Base-by-base conservation (phyloP, 306 rosid species). In the Rosa multiflora region DNA sequence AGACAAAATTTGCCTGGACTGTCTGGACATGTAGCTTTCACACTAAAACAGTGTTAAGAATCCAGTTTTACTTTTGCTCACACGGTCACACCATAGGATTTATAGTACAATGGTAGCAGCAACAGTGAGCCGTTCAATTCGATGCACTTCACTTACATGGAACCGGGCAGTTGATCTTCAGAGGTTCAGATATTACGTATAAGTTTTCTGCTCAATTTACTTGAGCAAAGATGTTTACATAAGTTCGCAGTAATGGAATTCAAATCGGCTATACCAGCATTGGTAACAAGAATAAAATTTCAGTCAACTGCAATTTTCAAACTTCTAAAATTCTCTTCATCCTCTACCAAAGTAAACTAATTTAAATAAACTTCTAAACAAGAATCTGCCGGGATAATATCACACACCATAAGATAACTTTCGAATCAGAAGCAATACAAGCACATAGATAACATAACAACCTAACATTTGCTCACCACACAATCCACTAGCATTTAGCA, bases 401-500 rank as follows among this genome's bases (percentile, higher is more conserved):
- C 72, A 63, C 62, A 11, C 46, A 10, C 68, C 20, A 23, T 2
- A 47, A 35, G 49, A 11, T 32, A 63, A 62, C 9, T 3, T 20
- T 14, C 61, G 29, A 18, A 62, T 75, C 79, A 75, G 71, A 17
- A 29, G 46, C 61, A 48, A 18, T 32, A 63, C 21, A 61, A 26
- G 35, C 48, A 32, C 72, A 46, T 76, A 76, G 39, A 32, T 21
- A 76, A 47, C 35, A 47, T 67, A 8, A 67, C n/a, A 47, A 76
- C 32, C 79, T 76, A 63, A 47, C 62, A 63, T 63, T 20, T 18
- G 61, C 58, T 47, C 72, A 44, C 72, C 40, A 40, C 71, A 75
- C 72, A 76, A 63, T 15, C 48, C 47, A 62, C 72, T 32, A 5
- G 40, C 68, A 59, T 42, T 40, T 40, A 58, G 72, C 8, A 26